Conservation (phyloP, 1,284 basidiomycete species). For the Mixia osmundae region DNA sequence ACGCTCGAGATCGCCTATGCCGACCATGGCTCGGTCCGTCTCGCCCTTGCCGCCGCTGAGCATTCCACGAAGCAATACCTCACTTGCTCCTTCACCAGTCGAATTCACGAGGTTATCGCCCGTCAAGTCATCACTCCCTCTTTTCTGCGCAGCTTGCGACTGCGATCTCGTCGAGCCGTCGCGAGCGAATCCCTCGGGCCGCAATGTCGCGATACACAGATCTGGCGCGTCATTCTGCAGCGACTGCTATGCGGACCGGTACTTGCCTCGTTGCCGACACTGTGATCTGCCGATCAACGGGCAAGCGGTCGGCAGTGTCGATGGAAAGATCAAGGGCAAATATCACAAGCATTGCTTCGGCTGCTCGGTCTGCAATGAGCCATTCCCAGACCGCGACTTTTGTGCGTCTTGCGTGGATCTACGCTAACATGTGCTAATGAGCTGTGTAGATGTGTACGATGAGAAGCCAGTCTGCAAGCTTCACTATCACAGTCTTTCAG, state of each 20-base stretch:
- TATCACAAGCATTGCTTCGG: conserved; percentile 16
- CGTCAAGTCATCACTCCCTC: too few species aligned
- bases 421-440: background rate
- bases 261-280: conserved; percentile 19
- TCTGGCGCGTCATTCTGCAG: conserved; percentile 13
- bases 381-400: conserved; percentile 18
- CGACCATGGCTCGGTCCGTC: too few species aligned
- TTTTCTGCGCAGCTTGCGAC: too few species aligned
- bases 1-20: too few species aligned
- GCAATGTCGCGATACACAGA: conserved; percentile 2
- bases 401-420: conserved; percentile 13
- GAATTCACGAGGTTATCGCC: too few species aligned
- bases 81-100: too few species aligned
- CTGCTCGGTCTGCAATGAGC: conserved; percentile 15
- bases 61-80: too few species aligned
- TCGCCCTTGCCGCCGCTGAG: too few species aligned
- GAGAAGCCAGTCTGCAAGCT: conserved; percentile 17
- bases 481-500: conserved; percentile 17
- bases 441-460: conserved; percentile 4
- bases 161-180: too few species aligned
- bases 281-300: conserved; percentile 16
- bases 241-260: conserved; percentile 17
- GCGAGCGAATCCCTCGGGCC: too few species aligned
- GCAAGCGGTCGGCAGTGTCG: conserved; percentile 15
- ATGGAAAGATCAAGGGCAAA: conserved; percentile 19